Conservation (phyloP, 352 stramenopile genomes). For the Phytophthora pinifolia region DNA sequence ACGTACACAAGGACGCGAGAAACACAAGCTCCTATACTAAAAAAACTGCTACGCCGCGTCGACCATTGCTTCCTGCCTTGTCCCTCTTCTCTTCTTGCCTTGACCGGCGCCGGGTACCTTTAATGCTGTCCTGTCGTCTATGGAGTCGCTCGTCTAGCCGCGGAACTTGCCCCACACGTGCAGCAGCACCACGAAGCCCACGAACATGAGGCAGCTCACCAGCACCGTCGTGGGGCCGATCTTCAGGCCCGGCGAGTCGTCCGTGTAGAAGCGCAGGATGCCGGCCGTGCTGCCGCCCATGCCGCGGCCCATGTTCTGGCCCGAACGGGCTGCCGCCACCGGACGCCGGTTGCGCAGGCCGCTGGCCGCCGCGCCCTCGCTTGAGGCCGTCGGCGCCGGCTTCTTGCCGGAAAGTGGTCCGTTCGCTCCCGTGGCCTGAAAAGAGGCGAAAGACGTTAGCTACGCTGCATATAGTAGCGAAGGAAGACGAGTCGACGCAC, state of each 20-base stretch:
- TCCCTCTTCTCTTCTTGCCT: not conserved
- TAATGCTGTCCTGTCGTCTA: conserved; percentile 34
- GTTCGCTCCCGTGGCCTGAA: conserved; percentile 40
- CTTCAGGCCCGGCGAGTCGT: conserved; percentile 96
- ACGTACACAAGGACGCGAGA: not conserved
- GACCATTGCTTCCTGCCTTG: not conserved
- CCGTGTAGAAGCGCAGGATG: conserved; percentile 97
- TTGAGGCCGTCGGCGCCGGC: conserved; percentile 56
- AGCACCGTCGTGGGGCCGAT: conserved; percentile 96
- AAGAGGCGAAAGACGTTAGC: not conserved
- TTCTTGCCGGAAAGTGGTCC: conserved; percentile 59
- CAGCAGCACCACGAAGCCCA: conserved; percentile 96
- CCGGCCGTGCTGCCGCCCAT: conserved; percentile 88
- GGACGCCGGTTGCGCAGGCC: conserved; percentile 75
- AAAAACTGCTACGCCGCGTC: conserved; percentile 32
- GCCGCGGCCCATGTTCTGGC: conserved; percentile 75
- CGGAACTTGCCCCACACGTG: conserved; percentile 98
- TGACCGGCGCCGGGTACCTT: conserved; percentile 14
- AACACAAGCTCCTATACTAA: conserved; percentile 37
- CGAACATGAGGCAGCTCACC: conserved; percentile 94
- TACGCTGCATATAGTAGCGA: not conserved
- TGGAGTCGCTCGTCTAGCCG: conserved; percentile 45
- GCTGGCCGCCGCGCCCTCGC: conserved; percentile 66
- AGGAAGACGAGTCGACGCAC: conserved; percentile 9
- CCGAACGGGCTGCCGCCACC: conserved; percentile 37